phyloP scores from a whole-genome alignment of 805 yeast genomes.

The Candida schatavii region DNA sequence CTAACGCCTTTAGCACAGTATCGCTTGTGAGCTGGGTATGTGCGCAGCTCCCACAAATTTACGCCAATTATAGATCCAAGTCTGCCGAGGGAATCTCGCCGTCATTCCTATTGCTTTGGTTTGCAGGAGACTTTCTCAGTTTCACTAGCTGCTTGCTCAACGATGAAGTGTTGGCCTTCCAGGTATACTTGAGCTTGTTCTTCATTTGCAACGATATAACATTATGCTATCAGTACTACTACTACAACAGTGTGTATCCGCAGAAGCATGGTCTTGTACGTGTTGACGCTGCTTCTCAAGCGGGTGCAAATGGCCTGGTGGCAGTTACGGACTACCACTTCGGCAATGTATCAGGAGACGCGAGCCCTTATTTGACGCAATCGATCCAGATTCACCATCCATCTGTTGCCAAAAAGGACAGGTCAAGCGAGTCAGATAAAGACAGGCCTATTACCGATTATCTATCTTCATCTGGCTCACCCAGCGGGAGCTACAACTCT shows the following conservation, averaged over 20 bases:
- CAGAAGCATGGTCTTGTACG: slow-evolving; percentile 11
- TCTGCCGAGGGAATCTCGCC: slow-evolving; percentile 69
- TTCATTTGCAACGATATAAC: slow-evolving; percentile 38
- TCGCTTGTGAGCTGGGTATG: slow-evolving; percentile 64
- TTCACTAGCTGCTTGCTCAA: slow-evolving; percentile 42
- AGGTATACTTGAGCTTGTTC: slow-evolving; percentile 37
- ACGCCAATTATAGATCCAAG: slow-evolving; percentile 53
- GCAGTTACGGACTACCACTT: not conserved
- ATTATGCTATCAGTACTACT: slow-evolving; percentile 40
- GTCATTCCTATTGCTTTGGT: slow-evolving; percentile 60
- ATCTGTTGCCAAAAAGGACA: not conserved
- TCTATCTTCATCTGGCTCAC: slow-evolving; percentile 11
- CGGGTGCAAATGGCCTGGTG: not conserved
- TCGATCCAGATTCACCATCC: slow-evolving; percentile 1
- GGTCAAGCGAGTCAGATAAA: not conserved
- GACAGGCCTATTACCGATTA: slow-evolving; percentile 6
- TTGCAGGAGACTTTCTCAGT: slow-evolving; percentile 59
- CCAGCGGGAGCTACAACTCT: slow-evolving; percentile 11
- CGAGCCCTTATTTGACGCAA: not conserved
- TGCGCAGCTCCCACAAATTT: slow-evolving; percentile 72
- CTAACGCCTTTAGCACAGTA: slow-evolving; percentile 32
- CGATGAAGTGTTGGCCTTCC: slow-evolving; percentile 36
- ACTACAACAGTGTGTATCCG: slow-evolving; percentile 38
- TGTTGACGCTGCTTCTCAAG: not conserved
- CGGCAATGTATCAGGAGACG: not conserved